Evolutionary conservation across 495 filamentous ascomycete species (phyloP).

Genomic region (Elasticomyces elasticus): DNA sequence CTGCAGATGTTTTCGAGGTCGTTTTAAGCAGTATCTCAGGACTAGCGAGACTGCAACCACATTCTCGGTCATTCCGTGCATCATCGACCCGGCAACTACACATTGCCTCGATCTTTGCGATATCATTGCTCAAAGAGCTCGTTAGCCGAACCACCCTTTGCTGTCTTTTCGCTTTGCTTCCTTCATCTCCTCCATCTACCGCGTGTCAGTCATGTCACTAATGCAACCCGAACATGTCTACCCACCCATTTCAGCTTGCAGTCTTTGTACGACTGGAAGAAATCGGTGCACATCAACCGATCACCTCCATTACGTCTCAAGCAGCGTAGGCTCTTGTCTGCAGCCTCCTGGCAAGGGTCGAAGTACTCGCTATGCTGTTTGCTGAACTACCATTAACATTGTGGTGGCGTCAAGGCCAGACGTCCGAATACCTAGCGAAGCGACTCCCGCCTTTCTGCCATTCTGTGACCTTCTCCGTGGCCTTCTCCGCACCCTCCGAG

Average conservation of each 20-base stretch:
- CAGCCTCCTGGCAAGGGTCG: constrained; percentile 93
- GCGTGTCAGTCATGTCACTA: not conserved
- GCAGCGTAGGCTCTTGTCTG: constrained; percentile 72
- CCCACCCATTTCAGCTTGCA: constrained; percentile 23
- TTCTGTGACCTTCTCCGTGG: not conserved
- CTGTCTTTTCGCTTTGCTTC: too few relatives aligned
- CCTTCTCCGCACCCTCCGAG: not conserved
- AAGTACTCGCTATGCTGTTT: constrained; percentile 78
- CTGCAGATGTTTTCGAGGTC: too few relatives aligned
- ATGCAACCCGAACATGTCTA: not conserved
- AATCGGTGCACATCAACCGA: constrained; percentile 78
- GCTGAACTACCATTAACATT: constrained; percentile 35
- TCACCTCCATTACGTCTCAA: constrained; percentile 78
- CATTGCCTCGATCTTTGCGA: too few relatives aligned
- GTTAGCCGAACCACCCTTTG: too few relatives aligned
- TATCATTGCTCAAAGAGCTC: too few relatives aligned
- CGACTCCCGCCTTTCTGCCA: constrained; percentile 13
- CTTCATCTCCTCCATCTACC: constrained; percentile 22
- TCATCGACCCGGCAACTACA: too few relatives aligned
- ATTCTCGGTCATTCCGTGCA: too few relatives aligned
- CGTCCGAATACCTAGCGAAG: constrained; percentile 5
- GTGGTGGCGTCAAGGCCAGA: not conserved
- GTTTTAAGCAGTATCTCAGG: too few relatives aligned
- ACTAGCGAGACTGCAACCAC: too few relatives aligned
- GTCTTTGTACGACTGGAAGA: constrained; percentile 52